phyloP scores from a whole-genome alignment of 805 yeast species.

The Lipomyces japonicus region DNA sequence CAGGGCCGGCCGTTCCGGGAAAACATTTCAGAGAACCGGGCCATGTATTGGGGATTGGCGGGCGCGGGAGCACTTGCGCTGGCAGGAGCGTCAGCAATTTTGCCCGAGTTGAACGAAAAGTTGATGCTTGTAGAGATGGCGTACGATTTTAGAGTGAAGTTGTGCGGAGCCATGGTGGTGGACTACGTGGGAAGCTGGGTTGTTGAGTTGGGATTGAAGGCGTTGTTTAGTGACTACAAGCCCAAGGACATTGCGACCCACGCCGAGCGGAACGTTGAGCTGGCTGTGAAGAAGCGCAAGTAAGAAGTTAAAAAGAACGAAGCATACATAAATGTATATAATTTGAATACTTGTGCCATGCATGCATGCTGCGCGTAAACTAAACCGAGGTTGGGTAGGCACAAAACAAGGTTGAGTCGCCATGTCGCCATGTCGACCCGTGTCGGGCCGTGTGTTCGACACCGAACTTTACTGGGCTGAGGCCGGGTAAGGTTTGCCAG shows the following conservation, averaged over 20 bases:
- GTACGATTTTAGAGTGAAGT: slow-evolving; percentile 64
- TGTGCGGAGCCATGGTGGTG: slow-evolving; percentile 65
- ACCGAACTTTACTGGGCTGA: too few relatives aligned
- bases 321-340: too few relatives aligned
- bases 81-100: slow-evolving; percentile 87
- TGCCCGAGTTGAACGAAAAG: slow-evolving; percentile 90
- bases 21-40: slow-evolving; percentile 81
- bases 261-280: slow-evolving; percentile 18
- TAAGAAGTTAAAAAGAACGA: too few relatives aligned
- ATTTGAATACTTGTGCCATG: too few relatives aligned
- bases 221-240: slow-evolving; percentile 81
- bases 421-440: too few relatives aligned
- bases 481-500: too few relatives aligned
- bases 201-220: slow-evolving; percentile 76
- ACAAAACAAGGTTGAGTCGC: too few relatives aligned
- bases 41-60: slow-evolving; percentile 92
- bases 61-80: slow-evolving; percentile 88
- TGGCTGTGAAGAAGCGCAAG: slow-evolving; percentile 17
- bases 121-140: slow-evolving; percentile 90
- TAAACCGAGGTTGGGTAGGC: too few relatives aligned
- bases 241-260: slow-evolving; percentile 80
- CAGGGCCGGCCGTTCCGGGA: slow-evolving; percentile 97
- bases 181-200: slow-evolving; percentile 76
- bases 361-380: too few relatives aligned
- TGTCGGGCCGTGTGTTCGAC: too few relatives aligned